Base-by-base conservation (phyloP, 495 filamentous ascomycete species). In the Penicillium coffeae region DNA sequence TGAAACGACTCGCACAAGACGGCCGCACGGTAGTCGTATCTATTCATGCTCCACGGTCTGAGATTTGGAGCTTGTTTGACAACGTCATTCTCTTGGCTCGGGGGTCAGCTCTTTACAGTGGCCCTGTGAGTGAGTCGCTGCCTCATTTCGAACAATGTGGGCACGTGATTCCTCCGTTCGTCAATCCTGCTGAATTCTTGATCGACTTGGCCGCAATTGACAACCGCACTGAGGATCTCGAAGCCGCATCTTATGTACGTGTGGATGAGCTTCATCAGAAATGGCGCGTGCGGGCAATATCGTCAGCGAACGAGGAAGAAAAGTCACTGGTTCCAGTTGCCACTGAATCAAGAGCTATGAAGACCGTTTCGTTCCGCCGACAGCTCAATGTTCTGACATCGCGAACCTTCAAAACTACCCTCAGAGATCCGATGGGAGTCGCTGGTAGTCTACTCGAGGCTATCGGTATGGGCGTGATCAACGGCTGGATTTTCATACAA, bases 61-160 rank as follows among this genome's bases (percentile, higher is more conserved):
- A 89, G 59, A 88, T 88, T 3, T 89, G 85, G 85, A 75, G 75
- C 8, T 72, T 89, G 10, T 86, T 89, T 54, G 86, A 90, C 57
- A 73, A 77, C 37, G 71, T 88, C 9, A 70, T 87, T 12, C 64
- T 89, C 6, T 57, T 90, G 18, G 78, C 82, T 12, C 71, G 69
- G 47, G 86, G 86, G 15, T 75, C 74, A 45, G 74, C 78, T 3
- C 63, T 88, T n/a, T 89, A 85, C 55, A 81, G 78, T 40, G 86
- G 86, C 1, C 62, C 65, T 12, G 66, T 72, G 38, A 64, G 61
- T 20, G 62, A 71, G 3, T 83, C 75, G 30, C 47, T 86, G 9
- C 56, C 72, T 0, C 81, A 87, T 63, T 89, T 90, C 54, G 64
- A 73, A 8, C 34, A 61, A 4, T 62, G 71, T 13, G 84, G 81